Conservation (phyloP, 1,284 basidiomycete genomes). For the Athelia sp. region DNA sequence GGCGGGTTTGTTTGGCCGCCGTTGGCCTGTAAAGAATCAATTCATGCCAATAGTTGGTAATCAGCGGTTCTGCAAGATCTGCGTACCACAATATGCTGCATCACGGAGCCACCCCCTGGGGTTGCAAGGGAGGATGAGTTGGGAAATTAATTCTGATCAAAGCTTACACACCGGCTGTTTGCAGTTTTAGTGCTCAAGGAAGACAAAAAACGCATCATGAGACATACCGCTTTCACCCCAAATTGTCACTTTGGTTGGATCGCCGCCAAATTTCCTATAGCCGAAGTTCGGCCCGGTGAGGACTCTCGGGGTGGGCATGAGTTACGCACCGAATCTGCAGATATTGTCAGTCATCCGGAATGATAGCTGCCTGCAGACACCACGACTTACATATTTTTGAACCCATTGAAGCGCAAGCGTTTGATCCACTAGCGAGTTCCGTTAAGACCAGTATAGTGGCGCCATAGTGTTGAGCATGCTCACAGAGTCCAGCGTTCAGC, state of each 20-base stretch:
- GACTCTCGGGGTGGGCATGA: not conserved
- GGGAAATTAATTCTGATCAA: not conserved
- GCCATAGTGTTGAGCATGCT: slow-evolving; percentile 5
- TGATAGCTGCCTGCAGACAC: too few relatives aligned
- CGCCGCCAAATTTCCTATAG: slow-evolving; percentile 22
- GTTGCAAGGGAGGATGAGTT: not conserved
- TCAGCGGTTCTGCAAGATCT: too few relatives aligned
- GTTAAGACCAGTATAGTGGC: not conserved
- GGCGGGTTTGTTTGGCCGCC: slow-evolving; percentile 32
- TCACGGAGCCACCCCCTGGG: slow-evolving; percentile 26
- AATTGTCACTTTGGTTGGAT: slow-evolving; percentile 21
- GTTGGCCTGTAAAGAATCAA: slow-evolving; percentile 19
- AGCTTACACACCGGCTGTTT: not conserved
- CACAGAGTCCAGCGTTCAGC: slow-evolving; percentile 26
- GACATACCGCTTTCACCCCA: slow-evolving; percentile 20
- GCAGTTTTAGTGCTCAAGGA: too few relatives aligned
- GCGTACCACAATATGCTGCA: slow-evolving; percentile 21
- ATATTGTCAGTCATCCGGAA: too few relatives aligned
- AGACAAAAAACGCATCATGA: not conserved
- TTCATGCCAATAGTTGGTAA: too few relatives aligned
- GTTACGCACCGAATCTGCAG: not conserved
- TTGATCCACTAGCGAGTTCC: slow-evolving; percentile 1
- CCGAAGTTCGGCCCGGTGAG: not conserved
- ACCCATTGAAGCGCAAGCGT: not conserved
- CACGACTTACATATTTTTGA: not conserved